These are phyloP conservation scores for Stygiomarasmius scandens DNA, from an alignment of 1,284 basidiomycete species.

Conservation along the genomic window DNA sequence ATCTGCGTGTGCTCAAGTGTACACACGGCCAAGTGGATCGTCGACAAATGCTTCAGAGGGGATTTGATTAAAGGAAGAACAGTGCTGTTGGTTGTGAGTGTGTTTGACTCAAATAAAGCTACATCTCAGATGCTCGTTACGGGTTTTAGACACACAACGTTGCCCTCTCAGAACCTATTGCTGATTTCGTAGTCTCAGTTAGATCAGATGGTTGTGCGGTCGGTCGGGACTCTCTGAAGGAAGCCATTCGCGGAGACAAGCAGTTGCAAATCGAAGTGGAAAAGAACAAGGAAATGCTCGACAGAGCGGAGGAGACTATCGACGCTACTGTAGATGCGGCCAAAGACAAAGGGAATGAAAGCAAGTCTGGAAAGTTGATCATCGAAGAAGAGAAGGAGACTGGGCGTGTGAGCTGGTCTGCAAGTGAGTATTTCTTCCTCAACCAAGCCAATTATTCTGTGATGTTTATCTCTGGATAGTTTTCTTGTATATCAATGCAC, in stretches of 20 bases:
- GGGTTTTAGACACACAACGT: slow-evolving; percentile 65
- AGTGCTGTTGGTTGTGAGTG: slow-evolving; percentile 66
- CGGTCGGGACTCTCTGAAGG: slow-evolving; percentile 41
- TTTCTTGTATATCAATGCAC: slow-evolving; percentile 19
- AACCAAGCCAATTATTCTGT: too few species aligned
- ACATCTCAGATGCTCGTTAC: too few species aligned
- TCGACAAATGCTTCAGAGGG: slow-evolving; percentile 74
- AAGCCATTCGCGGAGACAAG: slow-evolving; percentile 38
- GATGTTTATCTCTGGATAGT: too few species aligned
- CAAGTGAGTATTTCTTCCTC: slow-evolving; percentile 32
- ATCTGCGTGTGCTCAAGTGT: slow-evolving; percentile 27
- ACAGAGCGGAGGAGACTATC: slow-evolving; percentile 39
- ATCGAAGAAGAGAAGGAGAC: slow-evolving; percentile 64
- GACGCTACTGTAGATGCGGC: slow-evolving; percentile 37
- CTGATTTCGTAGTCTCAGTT: slow-evolving; percentile 57
- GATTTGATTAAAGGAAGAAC: slow-evolving; percentile 71
- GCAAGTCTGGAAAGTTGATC: slow-evolving; percentile 49
- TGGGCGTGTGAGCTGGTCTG: slow-evolving; percentile 55
- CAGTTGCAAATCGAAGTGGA: slow-evolving; percentile 35
- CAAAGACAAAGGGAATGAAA: slow-evolving; percentile 8
- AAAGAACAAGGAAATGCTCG: slow-evolving; percentile 34
- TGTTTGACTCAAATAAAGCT: slow-evolving; percentile 31
- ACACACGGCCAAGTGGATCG: slow-evolving; percentile 75
- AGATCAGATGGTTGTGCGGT: slow-evolving; percentile 43
- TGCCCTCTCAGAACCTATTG: slow-evolving; percentile 53